Evolutionary conservation across 1,139 yeast species (phyloP).

Genomic region (Scheffersomyces insectosa): DNA sequence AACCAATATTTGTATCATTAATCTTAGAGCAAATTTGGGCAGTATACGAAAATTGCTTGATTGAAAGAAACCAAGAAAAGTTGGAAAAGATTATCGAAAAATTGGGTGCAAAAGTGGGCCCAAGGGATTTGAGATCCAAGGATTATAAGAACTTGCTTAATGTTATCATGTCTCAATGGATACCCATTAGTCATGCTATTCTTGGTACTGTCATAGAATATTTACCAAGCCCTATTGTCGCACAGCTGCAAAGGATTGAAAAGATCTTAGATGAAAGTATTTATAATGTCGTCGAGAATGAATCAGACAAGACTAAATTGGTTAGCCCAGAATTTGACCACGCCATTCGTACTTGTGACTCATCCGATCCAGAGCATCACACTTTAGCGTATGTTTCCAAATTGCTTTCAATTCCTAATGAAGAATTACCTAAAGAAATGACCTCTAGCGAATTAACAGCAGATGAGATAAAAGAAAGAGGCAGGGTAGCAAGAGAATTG

Average conservation of each 20-base stretch:
- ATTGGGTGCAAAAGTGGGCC: slow-evolving; percentile 64
- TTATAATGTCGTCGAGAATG: slow-evolving; percentile 35
- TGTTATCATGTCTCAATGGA: slow-evolving; percentile 88
- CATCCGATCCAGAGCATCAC: slow-evolving; percentile 52
- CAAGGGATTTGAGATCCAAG: slow-evolving; percentile 79
- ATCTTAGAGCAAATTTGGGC: slow-evolving; percentile 93
- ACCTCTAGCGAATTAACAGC: slow-evolving; percentile 34
- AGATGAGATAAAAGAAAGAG: slow-evolving; percentile 68
- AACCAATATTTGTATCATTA: slow-evolving; percentile 85
- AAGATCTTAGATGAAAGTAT: slow-evolving; percentile 56
- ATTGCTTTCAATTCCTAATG: slow-evolving; percentile 79
- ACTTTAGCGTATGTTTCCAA: slow-evolving; percentile 87
- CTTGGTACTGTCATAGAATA: slow-evolving; percentile 81
- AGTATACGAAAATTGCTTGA: slow-evolving; percentile 69
- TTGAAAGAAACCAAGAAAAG: slow-evolving; percentile 68
- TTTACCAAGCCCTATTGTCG: slow-evolving; percentile 77
- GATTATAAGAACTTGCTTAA: slow-evolving; percentile 66
- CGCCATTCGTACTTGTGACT: slow-evolving; percentile 65
- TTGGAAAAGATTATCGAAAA: slow-evolving; percentile 74
- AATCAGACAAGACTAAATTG: slow-evolving; percentile 17
- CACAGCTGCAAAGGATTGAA: slow-evolving; percentile 74
- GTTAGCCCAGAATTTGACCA: slow-evolving; percentile 50
- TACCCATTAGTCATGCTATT: slow-evolving; percentile 87
- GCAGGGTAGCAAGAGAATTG: slow-evolving; percentile 66
- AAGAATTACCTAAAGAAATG: slow-evolving; percentile 63